These are phyloP conservation scores for Reutealis trisperma DNA, from an alignment of 345 rosid genomes.

Conservation along the genomic window DNA sequence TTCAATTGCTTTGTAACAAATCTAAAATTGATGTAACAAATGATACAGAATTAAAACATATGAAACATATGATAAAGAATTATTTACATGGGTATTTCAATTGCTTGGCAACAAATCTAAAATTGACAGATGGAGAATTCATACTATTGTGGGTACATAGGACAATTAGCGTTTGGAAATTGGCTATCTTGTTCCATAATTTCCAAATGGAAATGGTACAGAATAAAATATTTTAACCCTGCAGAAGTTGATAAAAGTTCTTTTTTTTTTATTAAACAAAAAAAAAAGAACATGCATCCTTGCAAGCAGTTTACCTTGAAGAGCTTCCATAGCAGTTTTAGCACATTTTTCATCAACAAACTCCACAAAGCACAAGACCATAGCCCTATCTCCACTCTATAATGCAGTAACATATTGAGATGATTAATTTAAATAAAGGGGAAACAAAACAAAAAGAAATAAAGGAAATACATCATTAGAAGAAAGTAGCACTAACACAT, in stretches of 20 bases:
- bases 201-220: not conserved
- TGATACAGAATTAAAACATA: not conserved
- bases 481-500: not conserved
- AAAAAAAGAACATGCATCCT: not conserved
- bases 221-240: not conserved
- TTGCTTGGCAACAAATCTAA: not conserved
- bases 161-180: not conserved
- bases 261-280: too few species aligned
- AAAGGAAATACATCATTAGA: not conserved
- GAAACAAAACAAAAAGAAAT: conserved; percentile 7
- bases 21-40: not conserved
- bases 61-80: not conserved
- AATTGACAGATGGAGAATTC: not conserved
- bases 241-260: not conserved
- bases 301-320: conserved; percentile 46
- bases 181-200: not conserved
- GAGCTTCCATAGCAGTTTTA: conserved; percentile 55
- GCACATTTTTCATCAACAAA: conserved; percentile 52
- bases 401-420: conserved; percentile 13
- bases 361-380: conserved; percentile 62
- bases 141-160: not conserved
- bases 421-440: not conserved
- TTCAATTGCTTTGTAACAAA: not conserved
- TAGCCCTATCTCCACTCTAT: conserved; percentile 54
- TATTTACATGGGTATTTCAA: not conserved